Evolutionary conservation across 2,329 filamentous ascomycete species (phyloP).

Genomic region (Trichoderma koningiopsis): DNA sequence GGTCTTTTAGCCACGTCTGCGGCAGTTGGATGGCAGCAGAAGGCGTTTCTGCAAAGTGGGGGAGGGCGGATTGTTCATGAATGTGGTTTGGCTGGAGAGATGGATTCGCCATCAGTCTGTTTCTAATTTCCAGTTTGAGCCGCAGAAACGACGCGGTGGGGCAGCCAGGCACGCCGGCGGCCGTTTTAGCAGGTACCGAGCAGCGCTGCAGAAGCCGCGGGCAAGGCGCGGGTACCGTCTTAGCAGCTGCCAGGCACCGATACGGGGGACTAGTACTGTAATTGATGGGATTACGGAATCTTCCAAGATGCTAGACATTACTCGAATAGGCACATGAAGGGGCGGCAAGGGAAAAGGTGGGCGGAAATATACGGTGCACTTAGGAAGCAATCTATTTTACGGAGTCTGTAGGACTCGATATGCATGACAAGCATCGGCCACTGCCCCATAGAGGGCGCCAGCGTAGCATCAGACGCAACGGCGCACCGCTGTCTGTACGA

Average conservation of each 20-base stretch:
- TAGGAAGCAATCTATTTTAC: neutral
- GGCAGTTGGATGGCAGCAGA: neutral
- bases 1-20: neutral
- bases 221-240: neutral
- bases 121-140: neutral
- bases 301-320: neutral
- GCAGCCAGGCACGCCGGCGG: neutral
- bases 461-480: slow-evolving; percentile 13
- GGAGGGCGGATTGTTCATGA: neutral
- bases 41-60: neutral
- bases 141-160: neutral
- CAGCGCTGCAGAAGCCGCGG: neutral
- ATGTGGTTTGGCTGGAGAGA: neutral
- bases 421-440: neutral
- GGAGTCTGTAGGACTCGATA: neutral
- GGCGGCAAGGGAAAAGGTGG: neutral
- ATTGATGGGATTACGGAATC: neutral
- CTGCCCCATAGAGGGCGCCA: neutral
- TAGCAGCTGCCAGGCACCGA: neutral
- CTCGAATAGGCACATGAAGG: neutral
- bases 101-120: neutral
- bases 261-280: too few species aligned
- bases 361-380: neutral
- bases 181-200: slow-evolving; percentile 4
- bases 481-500: neutral